Base-by-base conservation (phyloP, 75 land plant species). In the Gnetum montanum region DNA sequence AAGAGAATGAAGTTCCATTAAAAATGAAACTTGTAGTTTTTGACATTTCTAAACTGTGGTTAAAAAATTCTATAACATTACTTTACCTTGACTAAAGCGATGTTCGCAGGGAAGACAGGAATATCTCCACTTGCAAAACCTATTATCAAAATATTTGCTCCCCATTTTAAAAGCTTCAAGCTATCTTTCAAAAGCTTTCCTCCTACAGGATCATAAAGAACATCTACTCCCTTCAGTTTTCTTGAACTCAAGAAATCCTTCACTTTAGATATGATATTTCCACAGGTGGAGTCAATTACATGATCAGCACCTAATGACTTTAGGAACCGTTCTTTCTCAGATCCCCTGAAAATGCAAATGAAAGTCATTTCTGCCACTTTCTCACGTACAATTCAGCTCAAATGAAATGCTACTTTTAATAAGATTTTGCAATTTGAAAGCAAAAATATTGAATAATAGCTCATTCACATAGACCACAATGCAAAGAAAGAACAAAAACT, bases 141-240 rank as follows among this genome's bases (percentile, higher is more conserved):
- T 28, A 94, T 85, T 16, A 94, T 60, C 43, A 94, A 69, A 60
- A 94, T 85, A 4, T 94, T 60, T n/a, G 90, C 95, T 34, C 98
- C 95, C 95, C 90, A 94, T 20, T 80, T 80, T 56, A 88, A 54
- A 18, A 94, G 82, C 82, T 77, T 94, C 81, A 88, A 59, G 34
- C 78, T 49, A 16, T 88, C 95, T 49, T 94, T 94, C 23, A 74
- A 77, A 27, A 77, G 76, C 62, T 88, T 80, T 18, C 98, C 98
- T 46, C 98, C 98, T 53, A 94, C 98, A 28, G 98, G 98, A 71
- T 94, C 98, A 67, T 94, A 94, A 15, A 94, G 69, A 57, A 85
- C 87, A 71, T 94, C 98, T 16, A 94, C 95, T 20, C 98, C 98
- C 69, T 69, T 77, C 6, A 94, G 87, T 8, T 83, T 94, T 65